Evolutionary conservation across 106 monocot genomes (phyloP).

Genomic region (Acanthochlamys bracteata): DNA sequence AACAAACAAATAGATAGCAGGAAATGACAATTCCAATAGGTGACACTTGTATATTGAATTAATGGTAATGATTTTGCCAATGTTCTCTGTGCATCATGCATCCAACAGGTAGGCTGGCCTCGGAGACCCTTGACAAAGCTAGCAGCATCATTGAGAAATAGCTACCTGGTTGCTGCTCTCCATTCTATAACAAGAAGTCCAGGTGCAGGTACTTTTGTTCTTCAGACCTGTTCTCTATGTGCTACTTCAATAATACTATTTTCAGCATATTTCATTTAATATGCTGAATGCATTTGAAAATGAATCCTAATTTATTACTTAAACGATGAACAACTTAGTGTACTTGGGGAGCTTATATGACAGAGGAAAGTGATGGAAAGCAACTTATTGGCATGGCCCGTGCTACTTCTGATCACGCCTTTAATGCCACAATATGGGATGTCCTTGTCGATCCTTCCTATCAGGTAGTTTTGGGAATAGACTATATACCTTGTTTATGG

Average conservation of each 20-base stretch:
- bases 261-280: not conserved
- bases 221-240: no score
- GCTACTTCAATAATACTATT: not conserved
- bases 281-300: not conserved
- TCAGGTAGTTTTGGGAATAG: slow-evolving; percentile 39
- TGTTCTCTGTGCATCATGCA: not conserved
- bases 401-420: slow-evolving; percentile 97
- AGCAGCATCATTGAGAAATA: slow-evolving; percentile 82
- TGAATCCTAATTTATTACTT: slow-evolving; percentile 18
- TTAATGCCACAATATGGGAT: slow-evolving; percentile 99
- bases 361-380: slow-evolving; percentile 65
- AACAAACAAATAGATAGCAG: no score
- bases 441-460: slow-evolving; percentile 98
- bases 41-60: not conserved
- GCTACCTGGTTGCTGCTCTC: slow-evolving; percentile 87
- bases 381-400: slow-evolving; percentile 97
- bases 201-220: slow-evolving; percentile 36
- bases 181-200: slow-evolving; percentile 53
- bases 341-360: slow-evolving; percentile 73
- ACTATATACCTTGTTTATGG: not conserved
- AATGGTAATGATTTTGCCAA: not conserved
- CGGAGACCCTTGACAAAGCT: slow-evolving; percentile 78
- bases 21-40: no score
- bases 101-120: slow-evolving; percentile 90
- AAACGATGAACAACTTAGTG: slow-evolving; percentile 58